Conservation (phyloP, 192 early-diverging fungal genomes). For the Entomortierella beljakovae region DNA sequence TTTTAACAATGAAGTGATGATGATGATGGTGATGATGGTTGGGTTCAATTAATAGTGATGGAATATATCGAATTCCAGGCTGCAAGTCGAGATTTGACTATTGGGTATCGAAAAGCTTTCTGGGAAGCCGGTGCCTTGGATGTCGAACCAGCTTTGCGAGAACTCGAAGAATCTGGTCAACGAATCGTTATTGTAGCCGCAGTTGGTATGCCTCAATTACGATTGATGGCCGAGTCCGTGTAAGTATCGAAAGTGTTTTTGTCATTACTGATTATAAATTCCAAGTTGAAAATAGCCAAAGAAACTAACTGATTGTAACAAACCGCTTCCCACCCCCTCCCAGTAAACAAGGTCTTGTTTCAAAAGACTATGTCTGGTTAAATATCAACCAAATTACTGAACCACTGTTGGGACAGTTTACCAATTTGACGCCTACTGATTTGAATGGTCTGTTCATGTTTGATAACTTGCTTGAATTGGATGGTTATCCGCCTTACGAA, state of each 20-base stretch:
- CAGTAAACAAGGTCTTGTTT: conserved; percentile 39
- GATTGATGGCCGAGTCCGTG: conserved; percentile 55
- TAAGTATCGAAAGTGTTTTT: conserved; percentile 1
- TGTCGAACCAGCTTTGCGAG: conserved; percentile 25
- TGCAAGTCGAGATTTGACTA: conserved; percentile 31
- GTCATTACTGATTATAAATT: neutral
- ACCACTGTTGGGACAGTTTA: conserved; percentile 16
- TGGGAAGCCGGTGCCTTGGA: conserved; percentile 48
- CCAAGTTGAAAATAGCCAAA: neutral
- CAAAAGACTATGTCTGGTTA: conserved; percentile 58
- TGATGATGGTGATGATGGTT: neutral
- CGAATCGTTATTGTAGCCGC: conserved; percentile 63
- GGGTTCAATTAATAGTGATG: conserved; percentile 42
- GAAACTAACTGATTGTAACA: no score
- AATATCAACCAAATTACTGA: conserved; percentile 53
- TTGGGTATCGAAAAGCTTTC: conserved; percentile 53
- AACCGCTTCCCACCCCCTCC: no score
- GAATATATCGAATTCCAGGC: conserved; percentile 52
- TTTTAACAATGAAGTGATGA: no score
- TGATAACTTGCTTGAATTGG: conserved; percentile 57
- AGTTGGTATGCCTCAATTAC: conserved; percentile 39
- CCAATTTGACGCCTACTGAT: conserved; percentile 39
- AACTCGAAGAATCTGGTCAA: conserved; percentile 50
- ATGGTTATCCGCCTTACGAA: conserved; percentile 63
- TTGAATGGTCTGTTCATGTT: conserved; percentile 59